Base-by-base conservation (phyloP, 2,329 filamentous ascomycete genomes). In the Fusarium solani-melongenae region DNA sequence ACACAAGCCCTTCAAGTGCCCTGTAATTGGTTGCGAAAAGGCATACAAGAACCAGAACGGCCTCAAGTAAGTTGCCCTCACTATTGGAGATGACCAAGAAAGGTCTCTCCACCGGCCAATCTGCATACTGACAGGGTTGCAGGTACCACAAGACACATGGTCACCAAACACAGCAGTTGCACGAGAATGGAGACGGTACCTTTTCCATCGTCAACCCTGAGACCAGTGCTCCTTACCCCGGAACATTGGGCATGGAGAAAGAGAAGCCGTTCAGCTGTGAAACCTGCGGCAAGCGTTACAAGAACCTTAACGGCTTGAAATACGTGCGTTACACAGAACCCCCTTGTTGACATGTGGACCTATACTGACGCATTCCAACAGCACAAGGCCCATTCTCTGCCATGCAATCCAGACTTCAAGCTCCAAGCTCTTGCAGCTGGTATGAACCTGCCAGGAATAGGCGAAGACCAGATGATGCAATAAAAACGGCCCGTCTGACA, bases 21-120 rank as follows among this genome's bases (percentile, higher is more conserved):
- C 96, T 2, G 96, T 99, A 59, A 97, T 99, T 81, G 96, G 96
- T 7, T 99, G 96, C 80, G 96, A 98, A 83, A 99, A 99, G 87
- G 96, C 96, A 0, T 99, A 99, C 86, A 99, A 99, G 88, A 99
- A 99, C 82, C 96, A 98, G 82, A 99, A 99, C 77, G 96, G 96
- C 58, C 88, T 99, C 65, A 99, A 98, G 90, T 99, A 94, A 77
- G 86, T 85, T 70, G 15, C 20, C n/a, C 41, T 34, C 27, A 31
- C 27, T n/a, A n/a, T 58, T 71, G 14, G 7, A 12, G 29, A 12
- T 12, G 8, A 27, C 57, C 6, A 51, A 29, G 24, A 24, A 46
- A 22, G 41, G 5, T 46, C 41, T 46, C 51, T 56, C 41, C 24
- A 46, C 24, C 36, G 22, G 12, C 27, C 20, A 11, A 41, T 15